Percentiles rank a stretch among this genome's conserved stretches.
These are phyloP conservation scores for Nicotiana obtusifolia DNA, from an alignment of 257 asterid genomes.

Conservation along the genomic window DNA sequence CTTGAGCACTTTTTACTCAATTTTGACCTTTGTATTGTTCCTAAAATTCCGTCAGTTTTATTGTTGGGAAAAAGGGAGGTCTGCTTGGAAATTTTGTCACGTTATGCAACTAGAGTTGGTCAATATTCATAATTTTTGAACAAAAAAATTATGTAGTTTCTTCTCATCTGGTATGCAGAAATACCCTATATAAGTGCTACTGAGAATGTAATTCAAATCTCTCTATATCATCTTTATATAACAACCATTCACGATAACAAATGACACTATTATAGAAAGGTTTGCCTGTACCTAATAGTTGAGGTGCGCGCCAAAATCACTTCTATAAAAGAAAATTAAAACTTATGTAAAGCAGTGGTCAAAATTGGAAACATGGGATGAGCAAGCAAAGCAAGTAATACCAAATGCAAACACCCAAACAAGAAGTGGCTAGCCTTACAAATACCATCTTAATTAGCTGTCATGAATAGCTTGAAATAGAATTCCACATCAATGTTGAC, in stretches of 20 bases:
- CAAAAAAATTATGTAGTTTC: background rate
- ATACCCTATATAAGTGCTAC: too few species aligned
- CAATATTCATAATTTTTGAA: background rate
- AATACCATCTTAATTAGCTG: background rate
- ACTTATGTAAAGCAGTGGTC: background rate
- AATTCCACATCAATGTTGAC: background rate
- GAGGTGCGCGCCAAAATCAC: background rate
- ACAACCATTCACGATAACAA: too few species aligned
- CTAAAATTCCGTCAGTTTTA: background rate
- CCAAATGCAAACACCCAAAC: background rate
- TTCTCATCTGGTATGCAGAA: background rate
- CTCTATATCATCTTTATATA: too few species aligned
- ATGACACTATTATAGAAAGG: too few species aligned
- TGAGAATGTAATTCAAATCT: too few species aligned
- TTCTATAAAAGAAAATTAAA: too few species aligned
- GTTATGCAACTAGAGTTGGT: background rate
- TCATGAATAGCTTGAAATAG: background rate
- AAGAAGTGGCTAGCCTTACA: background rate
- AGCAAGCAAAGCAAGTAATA: background rate
- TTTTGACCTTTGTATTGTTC: conserved; percentile 1
- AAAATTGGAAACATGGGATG: background rate
- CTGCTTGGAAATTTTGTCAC: background rate
- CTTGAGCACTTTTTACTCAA: background rate
- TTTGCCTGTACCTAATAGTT: too few species aligned
- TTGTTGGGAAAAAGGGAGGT: background rate